Evolutionary conservation across 306 rosid species (phyloP).

Genomic region (Alnus glutinosa): DNA sequence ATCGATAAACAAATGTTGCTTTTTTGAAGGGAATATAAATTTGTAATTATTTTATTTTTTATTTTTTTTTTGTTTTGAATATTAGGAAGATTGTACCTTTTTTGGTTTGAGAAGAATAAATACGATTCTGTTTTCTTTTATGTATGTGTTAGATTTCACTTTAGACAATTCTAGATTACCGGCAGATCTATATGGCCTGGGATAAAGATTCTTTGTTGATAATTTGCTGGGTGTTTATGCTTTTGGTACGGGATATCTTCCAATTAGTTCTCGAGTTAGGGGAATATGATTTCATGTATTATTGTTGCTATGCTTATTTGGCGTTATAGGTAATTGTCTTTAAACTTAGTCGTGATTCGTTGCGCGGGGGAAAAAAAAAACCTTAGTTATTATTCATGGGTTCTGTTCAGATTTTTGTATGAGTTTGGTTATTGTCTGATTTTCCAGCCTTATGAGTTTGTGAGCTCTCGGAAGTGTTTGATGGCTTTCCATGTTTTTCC

Average conservation of each 20-base stretch:
- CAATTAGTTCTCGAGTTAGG: not conserved
- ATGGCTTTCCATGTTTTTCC: not conserved
- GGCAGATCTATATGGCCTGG: conserved; percentile 31
- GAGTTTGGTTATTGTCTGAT: not conserved
- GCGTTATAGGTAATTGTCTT: not conserved
- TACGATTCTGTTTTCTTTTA: conserved; percentile 19
- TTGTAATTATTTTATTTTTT: not conserved
- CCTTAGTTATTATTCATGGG: not conserved
- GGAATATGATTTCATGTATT: not conserved
- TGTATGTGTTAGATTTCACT: conserved; percentile 24
- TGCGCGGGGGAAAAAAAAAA: too few species aligned
- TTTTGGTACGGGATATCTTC: not conserved
- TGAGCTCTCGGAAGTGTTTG: not conserved
- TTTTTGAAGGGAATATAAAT: not conserved
- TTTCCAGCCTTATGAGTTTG: not conserved
- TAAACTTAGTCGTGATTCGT: not conserved
- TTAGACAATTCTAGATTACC: conserved; percentile 38
- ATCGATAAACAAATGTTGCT: not conserved
- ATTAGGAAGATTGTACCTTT: not conserved
- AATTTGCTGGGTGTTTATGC: not conserved
- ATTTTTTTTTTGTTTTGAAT: conserved; percentile 1
- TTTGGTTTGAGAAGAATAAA: conserved; percentile 32
- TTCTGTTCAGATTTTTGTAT: not conserved
- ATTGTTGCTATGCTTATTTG: not conserved
- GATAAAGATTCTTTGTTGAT: conserved; percentile 17